Base-by-base conservation (phyloP, 192 early-diverging fungal genomes). In the Linnemannia exigua region DNA sequence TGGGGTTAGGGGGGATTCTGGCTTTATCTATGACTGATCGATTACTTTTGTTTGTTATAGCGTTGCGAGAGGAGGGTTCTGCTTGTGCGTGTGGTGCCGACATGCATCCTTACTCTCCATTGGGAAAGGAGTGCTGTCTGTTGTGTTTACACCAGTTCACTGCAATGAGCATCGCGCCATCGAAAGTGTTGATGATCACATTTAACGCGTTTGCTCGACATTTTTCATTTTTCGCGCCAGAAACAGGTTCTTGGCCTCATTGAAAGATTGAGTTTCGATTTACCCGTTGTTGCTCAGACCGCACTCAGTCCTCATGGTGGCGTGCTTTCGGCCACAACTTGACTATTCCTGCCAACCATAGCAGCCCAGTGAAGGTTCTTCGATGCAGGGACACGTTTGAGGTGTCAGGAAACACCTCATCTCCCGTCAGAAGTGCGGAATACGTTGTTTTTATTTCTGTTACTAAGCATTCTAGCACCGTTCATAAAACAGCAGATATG, bases 401-500 rank as follows among this genome's bases (percentile, higher is more conserved):
- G n/a, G n/a, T 15, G 15, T 25, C 28, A 15, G 28, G 15, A 5
- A 50, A 50, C 4, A 16, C 9, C 48, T 50, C 48, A 50, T 16
- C 15, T 5, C 48, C 48, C 48, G 5, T 16, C 48, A 50, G 48
- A n/a, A 71, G 25, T 25, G 8, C 17, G 3, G 25, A 25, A n/a
- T 71, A 5, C 12, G 17, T 70, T 44, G 44, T 47, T 47, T 47
- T 71, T 44, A 44, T 44, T 38, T 44, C 20, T 3, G 6, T 69
- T 5, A 16, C 14, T 2, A 67, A 41, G n/a, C 0, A 22, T 38
- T 72, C 31, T 44, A 74, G 20, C 50, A 79, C 2, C 82, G 79
- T 63, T 90, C 89, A 70, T 90, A 90, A 44, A 90, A 90, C 17
- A 89, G 44, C 35, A 90, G 74, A 61, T 90, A 90, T 38, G 88